Conservation (phyloP, 1,139 yeast genomes). For the Casaregolazyma suthepensis region DNA sequence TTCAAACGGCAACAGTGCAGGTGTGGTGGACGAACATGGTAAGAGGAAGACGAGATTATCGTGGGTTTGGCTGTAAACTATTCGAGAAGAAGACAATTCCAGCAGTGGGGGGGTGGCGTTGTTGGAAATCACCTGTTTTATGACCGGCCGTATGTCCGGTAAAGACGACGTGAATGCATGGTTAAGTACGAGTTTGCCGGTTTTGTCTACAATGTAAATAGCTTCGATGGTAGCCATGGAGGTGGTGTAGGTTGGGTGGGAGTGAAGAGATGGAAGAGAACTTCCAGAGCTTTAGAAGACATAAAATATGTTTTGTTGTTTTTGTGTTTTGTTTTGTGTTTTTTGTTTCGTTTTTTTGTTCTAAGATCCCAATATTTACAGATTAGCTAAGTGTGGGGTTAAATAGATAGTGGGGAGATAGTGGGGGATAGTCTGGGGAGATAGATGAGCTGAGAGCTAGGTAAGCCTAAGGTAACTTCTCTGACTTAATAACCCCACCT, state of each 20-base stretch:
- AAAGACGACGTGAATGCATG: conserved; percentile 47
- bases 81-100: conserved; percentile 29
- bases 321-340: too few relatives aligned
- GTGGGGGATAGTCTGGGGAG: too few relatives aligned
- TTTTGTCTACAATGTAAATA: conserved; percentile 56
- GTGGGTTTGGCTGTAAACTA: conserved; percentile 28
- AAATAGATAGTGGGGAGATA: too few relatives aligned
- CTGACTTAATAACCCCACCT: too few relatives aligned
- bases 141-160: conserved; percentile 45
- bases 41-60: conserved; percentile 29
- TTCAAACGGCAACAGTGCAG: conserved; percentile 48
- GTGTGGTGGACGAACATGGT: conserved; percentile 29
- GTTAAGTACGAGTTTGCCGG: conserved; percentile 38
- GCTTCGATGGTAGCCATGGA: conserved; percentile 52
- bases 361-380: too few relatives aligned
- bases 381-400: too few relatives aligned
- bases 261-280: not conserved
- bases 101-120: conserved; percentile 15
- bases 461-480: too few relatives aligned
- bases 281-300: too few relatives aligned
- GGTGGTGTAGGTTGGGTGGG: conserved; percentile 1
- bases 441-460: too few relatives aligned
- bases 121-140: conserved; percentile 23
- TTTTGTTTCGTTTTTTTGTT: too few relatives aligned
- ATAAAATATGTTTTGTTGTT: too few relatives aligned